Conservation (phyloP, 495 filamentous ascomycete species). For the Darksidea phi region DNA sequence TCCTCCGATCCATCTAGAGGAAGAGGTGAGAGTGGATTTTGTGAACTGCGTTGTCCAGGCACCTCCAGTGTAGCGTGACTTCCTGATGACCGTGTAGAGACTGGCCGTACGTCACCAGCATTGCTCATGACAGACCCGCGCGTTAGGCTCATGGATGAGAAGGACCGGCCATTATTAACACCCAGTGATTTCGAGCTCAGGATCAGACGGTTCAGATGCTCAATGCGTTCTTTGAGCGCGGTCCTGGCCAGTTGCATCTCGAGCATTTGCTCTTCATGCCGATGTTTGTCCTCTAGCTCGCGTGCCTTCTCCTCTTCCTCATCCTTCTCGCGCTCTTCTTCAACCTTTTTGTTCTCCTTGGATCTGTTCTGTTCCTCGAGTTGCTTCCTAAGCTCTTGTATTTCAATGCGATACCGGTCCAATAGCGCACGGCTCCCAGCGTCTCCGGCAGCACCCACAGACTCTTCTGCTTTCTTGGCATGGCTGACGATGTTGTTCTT, state of each 20-base stretch:
- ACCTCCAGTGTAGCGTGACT: slow-evolving; percentile 35
- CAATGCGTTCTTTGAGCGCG: slow-evolving; percentile 93
- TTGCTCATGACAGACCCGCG: slow-evolving; percentile 57
- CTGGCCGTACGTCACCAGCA: slow-evolving; percentile 43
- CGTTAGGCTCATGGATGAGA: slow-evolving; percentile 70
- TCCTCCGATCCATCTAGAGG: slow-evolving; percentile 44
- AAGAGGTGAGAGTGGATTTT: slow-evolving; percentile 3
- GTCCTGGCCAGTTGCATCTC: slow-evolving; percentile 97
- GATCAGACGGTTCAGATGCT: slow-evolving; percentile 94
- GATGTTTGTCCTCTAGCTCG: slow-evolving; percentile 76
- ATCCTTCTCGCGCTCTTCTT: slow-evolving; percentile 56
- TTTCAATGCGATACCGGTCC: slow-evolving; percentile 93
- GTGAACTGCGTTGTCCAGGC: slow-evolving; percentile 19
- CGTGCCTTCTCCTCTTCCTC: slow-evolving; percentile 64
- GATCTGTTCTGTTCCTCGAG: slow-evolving; percentile 72
- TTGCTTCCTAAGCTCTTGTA: slow-evolving; percentile 74
- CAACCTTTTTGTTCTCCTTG: slow-evolving; percentile 62
- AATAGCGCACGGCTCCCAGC: slow-evolving; percentile 82
- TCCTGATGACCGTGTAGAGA: slow-evolving; percentile 66
- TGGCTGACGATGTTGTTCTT: slow-evolving; percentile 98
- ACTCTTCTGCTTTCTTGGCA: slow-evolving; percentile 91
- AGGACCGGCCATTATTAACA: slow-evolving; percentile 74
- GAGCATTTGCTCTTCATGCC: slow-evolving; percentile 95
- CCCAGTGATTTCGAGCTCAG: slow-evolving; percentile 92
- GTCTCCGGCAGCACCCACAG: slow-evolving; percentile 64